Base-by-base conservation (phyloP, 1,284 basidiomycete species). In the Austroboletus sp. region DNA sequence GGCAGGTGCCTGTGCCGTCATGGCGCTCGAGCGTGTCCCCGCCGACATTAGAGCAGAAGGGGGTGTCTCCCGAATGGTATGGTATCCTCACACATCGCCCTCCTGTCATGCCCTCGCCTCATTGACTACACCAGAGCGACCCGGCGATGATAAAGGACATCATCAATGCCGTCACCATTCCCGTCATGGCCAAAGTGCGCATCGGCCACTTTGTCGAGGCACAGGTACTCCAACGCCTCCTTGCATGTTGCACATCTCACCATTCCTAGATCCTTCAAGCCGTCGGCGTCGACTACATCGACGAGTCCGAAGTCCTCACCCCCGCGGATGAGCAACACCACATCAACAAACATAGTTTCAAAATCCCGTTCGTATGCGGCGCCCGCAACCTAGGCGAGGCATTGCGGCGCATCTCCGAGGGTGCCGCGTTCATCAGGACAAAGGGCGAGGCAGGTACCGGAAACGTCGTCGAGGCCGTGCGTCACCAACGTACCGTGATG, bases 181-280 rank as follows among this genome's bases (percentile, higher is more conserved):
- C 86, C 19, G 85, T 89, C 60, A 92, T 92, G 89, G 90, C 89
- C 44, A 93, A 94, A 71, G 85, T 84, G 50, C 84, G 96, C 56
- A 98, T 99, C 66, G 96, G 95, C 1, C 95, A 99, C 71, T 88
- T 95, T 57, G 94, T 95, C 50, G 94, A 96, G 70, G 91, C 91
- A 6, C 91, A 94, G 75, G 86, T 85, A 57, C 21, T 9, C n/a
- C 21, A 3, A 2, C 10, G 4, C 19, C 1, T 21, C 4, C 21
- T 12, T 6, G 2, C 35, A n/a, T 38, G 54, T 37, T 44, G 60
- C 47, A n/a, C 27, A 4, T 9, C 32, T 33, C 16, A 33, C 8
- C 15, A 1, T 15, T 19, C 35, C 37, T 30, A 94, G 85, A 96
- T 98, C 60, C 72, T 98, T 27, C 92, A 98, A 77, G 79, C 83